Evolutionary conservation across 192 early-diverging fungal species (phyloP), one percentile per base, ranked within the genome.

Genomic region (Rhizophagus clarus): DNA sequence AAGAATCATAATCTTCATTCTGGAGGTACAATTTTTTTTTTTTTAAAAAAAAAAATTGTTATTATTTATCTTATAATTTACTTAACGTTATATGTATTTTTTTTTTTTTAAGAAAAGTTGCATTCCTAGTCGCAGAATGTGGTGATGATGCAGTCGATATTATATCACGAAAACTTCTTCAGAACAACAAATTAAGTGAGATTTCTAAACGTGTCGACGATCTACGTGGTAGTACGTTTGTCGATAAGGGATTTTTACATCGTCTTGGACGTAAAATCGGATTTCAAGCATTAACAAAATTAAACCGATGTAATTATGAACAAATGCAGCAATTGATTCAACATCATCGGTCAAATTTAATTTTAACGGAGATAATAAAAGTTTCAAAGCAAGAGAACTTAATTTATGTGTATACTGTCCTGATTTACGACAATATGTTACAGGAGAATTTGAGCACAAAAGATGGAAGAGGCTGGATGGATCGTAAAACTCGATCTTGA

Each of bases 381-480:
- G 47, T 47, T 73, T 37, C 14, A 72, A 11, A 22, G 8, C 40
- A n/a, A 47, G 24, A 14, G 4, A 24, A 47, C 26, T 73, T 14
- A 51, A 73, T 51, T 26, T 73, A 49, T 10, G 22, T 12, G 4
- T 28, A 7, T 26, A 15, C 26, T 73, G 71, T 45, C 40, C 71
- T 49, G 22, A 42, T 47, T 24, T 73, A 28, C 0, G 14, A 17
- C 17, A 73, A 49, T 51, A 72, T 51, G 47, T 72, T 42, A 72
- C 71, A 4, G 40, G 28, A 6, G 26, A 72, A 31, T 4, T n/a
- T n/a, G 6, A 51, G n/a, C 47, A 49, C 6, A 34, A 31, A 83
- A 84, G 12, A 64, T 87, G 28, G 86, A 87, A 72, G 83, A 86
- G 37, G 87, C 84, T 32, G 80, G 80, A 8, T 76, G 88, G 20